Conservation (phyloP, 2,329 filamentous ascomycete species). For the Xylaria sp. region DNA sequence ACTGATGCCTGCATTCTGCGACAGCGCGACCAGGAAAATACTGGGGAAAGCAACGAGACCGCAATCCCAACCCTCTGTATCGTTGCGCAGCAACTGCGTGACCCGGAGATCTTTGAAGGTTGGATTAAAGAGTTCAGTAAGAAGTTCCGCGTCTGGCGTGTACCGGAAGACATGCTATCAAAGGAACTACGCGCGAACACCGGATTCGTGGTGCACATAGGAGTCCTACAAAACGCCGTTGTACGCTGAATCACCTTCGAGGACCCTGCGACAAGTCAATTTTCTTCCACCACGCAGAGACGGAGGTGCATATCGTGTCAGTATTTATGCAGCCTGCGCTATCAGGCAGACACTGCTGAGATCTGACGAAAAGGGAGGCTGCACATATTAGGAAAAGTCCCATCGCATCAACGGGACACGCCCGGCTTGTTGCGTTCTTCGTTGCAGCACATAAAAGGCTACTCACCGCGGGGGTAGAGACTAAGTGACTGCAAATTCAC, state of each 20-base stretch:
- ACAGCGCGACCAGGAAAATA: conserved; percentile 25
- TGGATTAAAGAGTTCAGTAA: conserved; percentile 78
- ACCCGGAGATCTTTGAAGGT: conserved; percentile 83
- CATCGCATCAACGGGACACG: not conserved
- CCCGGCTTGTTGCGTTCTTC: not conserved
- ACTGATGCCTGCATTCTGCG: conserved; percentile 76
- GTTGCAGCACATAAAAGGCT: not conserved
- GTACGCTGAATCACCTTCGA: not conserved
- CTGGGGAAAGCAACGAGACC: conserved; percentile 16
- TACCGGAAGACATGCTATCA: conserved; percentile 72
- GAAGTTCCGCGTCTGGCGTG: conserved; percentile 79
- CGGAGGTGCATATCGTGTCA: not conserved
- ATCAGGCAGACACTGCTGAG: not conserved
- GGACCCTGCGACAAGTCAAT: not conserved
- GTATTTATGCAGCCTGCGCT: not conserved
- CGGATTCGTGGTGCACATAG: conserved; percentile 86
- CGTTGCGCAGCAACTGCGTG: conserved; percentile 88
- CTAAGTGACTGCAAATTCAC: not conserved
- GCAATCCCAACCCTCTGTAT: conserved; percentile 74
- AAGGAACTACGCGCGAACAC: conserved; percentile 68
- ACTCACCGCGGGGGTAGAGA: not conserved
- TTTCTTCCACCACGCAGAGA: not conserved
- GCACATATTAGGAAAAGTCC: not conserved
- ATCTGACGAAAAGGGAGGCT: not conserved
- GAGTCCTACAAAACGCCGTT: conserved; percentile 63